phyloP scores from a whole-genome alignment of 176 grass and related monocot species.

The Elaeis guineensis region DNA sequence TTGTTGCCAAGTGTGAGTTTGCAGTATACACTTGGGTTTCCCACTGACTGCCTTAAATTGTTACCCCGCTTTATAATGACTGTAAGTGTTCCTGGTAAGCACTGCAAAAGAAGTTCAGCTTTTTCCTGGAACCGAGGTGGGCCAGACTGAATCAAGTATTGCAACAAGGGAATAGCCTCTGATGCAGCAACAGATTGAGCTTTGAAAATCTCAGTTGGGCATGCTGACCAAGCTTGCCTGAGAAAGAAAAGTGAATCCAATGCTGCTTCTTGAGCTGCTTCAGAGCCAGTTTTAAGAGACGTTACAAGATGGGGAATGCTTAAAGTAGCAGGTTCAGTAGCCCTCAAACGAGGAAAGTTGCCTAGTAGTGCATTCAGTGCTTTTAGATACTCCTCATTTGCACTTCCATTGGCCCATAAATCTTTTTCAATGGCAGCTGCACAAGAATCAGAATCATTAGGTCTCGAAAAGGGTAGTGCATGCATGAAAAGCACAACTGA shows the following conservation, averaged over 20 bases:
- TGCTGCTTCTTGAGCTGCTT: slow-evolving; percentile 94
- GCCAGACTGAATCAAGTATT: slow-evolving; percentile 97
- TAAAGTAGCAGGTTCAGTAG: slow-evolving; percentile 87
- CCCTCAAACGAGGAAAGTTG: slow-evolving; percentile 96
- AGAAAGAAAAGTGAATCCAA: slow-evolving; percentile 94
- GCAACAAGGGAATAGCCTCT: slow-evolving; percentile 94
- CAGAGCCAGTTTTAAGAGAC: slow-evolving; percentile 91
- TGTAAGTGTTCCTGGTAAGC: slow-evolving; percentile 92
- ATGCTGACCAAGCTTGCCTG: slow-evolving; percentile 94
- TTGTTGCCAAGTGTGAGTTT: slow-evolving; percentile 98
- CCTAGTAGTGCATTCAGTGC: slow-evolving; percentile 82
- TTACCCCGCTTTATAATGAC: slow-evolving; percentile 94
- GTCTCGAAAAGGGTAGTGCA: neutral
- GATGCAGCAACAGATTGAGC: slow-evolving; percentile 93
- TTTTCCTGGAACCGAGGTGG: slow-evolving; percentile 99
- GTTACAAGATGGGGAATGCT: slow-evolving; percentile 93
- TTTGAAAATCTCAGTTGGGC: slow-evolving; percentile 90
- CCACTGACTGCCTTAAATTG: slow-evolving; percentile 91
- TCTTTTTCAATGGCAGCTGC: slow-evolving; percentile 99
- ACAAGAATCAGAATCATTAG: slow-evolving; percentile 12
- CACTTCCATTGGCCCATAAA: slow-evolving; percentile 87
- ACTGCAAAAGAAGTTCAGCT: slow-evolving; percentile 85
- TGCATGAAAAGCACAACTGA: neutral
- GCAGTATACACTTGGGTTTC: slow-evolving; percentile 95
- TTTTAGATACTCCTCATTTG: slow-evolving; percentile 97